phyloP scores from a whole-genome alignment of 257 asterid genomes.

The Linderniella brevidens region DNA sequence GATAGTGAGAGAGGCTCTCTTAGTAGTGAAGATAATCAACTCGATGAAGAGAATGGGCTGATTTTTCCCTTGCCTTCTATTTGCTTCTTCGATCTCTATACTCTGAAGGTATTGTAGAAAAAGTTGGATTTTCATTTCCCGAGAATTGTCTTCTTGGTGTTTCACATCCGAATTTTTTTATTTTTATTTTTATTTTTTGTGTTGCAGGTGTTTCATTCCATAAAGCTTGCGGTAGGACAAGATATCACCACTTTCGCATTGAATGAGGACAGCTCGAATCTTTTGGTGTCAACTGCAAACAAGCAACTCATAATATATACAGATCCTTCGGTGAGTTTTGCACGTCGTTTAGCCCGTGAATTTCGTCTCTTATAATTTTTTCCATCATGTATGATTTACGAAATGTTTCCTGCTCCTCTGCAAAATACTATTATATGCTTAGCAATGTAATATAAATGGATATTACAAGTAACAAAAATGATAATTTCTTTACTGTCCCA shows the following conservation, averaged over 20 bases:
- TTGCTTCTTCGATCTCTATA: slow-evolving; percentile 65
- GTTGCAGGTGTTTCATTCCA: slow-evolving; percentile 43
- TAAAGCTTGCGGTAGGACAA: slow-evolving; percentile 72
- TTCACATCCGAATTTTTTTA: not conserved
- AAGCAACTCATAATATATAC: slow-evolving; percentile 72
- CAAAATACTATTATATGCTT: not conserved
- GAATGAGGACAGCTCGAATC: slow-evolving; percentile 74
- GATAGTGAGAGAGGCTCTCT: slow-evolving; percentile 37
- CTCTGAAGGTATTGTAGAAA: slow-evolving; percentile 43
- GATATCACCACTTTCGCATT: slow-evolving; percentile 55
- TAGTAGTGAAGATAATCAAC: slow-evolving; percentile 19
- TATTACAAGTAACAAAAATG: no score
- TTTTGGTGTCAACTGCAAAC: slow-evolving; percentile 81
- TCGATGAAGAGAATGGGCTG: slow-evolving; percentile 26
- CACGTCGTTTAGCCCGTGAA: no score
- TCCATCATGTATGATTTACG: no score
- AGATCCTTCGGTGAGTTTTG: slow-evolving; percentile 86
- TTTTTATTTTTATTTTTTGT: not conserved
- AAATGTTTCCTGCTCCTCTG: not conserved
- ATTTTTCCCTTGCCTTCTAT: slow-evolving; percentile 60
- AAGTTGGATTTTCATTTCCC: slow-evolving; percentile 3
- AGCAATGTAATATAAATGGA: slow-evolving; percentile 2
- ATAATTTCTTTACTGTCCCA: slow-evolving; percentile 4
- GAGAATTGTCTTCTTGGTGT: not conserved
- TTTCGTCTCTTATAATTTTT: no score